Conservation (phyloP, 176 grass and related monocot species). For the Carex kokanica region DNA sequence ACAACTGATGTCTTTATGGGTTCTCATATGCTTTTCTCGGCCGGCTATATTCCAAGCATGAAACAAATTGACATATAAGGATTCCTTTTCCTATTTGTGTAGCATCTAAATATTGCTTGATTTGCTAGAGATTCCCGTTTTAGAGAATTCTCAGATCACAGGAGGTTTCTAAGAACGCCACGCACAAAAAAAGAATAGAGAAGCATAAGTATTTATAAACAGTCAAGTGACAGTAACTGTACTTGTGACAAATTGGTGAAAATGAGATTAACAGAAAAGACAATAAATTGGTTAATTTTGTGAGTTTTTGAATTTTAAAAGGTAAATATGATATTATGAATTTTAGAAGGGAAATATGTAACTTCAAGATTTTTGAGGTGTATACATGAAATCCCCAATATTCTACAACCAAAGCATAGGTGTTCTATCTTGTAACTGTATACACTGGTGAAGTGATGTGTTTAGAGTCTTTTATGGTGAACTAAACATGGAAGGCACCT, state of each 20-base stretch:
- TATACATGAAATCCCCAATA: background rate
- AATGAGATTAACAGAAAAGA: no score
- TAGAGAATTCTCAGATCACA: background rate
- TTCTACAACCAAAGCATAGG: background rate
- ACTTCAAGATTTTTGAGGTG: no score
- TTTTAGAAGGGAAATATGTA: no score
- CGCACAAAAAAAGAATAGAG: background rate
- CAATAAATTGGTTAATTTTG: no score
- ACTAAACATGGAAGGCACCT: background rate
- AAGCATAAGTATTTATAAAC: no score
- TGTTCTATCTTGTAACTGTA: background rate
- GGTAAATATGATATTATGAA: no score
- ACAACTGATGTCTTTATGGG: background rate
- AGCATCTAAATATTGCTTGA: slow-evolving; percentile 25
- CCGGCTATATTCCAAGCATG: slow-evolving; percentile 28
- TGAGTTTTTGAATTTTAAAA: no score
- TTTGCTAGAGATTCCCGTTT: slow-evolving; percentile 1
- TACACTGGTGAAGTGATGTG: background rate
- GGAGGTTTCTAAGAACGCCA: background rate
- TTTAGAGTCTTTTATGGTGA: background rate
- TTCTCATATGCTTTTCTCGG: slow-evolving; percentile 19
- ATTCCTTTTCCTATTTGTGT: slow-evolving; percentile 18
- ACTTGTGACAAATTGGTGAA: no score
- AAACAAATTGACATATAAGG: slow-evolving; percentile 18
- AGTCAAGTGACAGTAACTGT: no score